Base-by-base conservation (phyloP, 1,284 basidiomycete species). In the Sutorius eximius region DNA sequence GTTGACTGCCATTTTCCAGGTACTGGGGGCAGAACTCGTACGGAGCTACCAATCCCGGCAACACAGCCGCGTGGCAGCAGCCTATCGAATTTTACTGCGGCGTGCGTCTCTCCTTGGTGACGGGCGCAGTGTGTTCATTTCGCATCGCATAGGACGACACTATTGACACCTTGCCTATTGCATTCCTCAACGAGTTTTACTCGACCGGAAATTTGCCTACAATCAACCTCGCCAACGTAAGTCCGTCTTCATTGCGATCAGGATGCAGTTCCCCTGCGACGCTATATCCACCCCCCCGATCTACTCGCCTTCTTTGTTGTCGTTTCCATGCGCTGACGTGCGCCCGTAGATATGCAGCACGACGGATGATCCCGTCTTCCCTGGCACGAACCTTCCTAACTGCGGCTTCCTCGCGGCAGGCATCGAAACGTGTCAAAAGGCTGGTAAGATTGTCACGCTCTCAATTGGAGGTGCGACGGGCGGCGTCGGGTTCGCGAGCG, bases 401-500 rank as follows among this genome's bases (percentile, higher is more conserved):
- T 87, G 86, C 61, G 66, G 71, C 29, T 79, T 78, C 67, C 66
- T 86, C 38, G 78, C 81, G 0, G 64, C 76, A 3, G 79, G 80
- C 53, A 87, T 87, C 56, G 58, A 83, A 61, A 71, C 74, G 7
- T 87, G 86, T 64, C 85, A 87, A 63, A 73, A 79, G 3, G 78
- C 75, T 27, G 86, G 86, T 33, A 87, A 87, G 68, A 81, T 84
- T 30, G 74, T 87, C 57, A 87, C 85, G 1, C 70, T 87, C 52
- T 82, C 79, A 57, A 71, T 87, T 27, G 86, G 86, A 40, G 86
- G 86, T 37, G 83, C 82, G 3, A 80, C 77, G 5, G 83, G 82
- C 13, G 73, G 74, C 9, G 77, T 75, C 3, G 68, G 69, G 20
- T 86, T 87, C 66, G 65, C 69, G 37, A 80, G 75, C n/a, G 81